Evolutionary conservation across 768 basidiomycete species (phyloP).

Genomic region (Agaricus subrufescens): DNA sequence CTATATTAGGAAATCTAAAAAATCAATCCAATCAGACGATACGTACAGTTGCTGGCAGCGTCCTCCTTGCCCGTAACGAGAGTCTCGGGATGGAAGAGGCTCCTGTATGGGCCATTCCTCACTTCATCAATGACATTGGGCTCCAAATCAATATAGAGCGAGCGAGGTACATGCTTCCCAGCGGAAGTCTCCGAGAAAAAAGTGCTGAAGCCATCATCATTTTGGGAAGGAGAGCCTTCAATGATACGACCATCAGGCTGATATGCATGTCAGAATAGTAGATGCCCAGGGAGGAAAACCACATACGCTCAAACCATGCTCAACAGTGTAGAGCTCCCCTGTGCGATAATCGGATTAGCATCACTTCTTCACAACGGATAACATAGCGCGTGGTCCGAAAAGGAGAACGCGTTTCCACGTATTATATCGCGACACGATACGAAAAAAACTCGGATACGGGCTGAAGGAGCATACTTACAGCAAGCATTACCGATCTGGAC

Average conservation of each 20-base stretch:
- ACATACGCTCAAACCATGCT: constrained; percentile 94
- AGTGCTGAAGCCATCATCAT: constrained; percentile 93
- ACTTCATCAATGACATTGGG: constrained; percentile 98
- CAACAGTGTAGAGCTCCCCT: constrained; percentile 99
- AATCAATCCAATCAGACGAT: background rate
- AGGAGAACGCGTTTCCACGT: constrained; percentile 28
- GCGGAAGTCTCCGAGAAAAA: constrained; percentile 98
- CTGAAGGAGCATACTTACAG: constrained; percentile 58
- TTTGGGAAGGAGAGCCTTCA: constrained; percentile 68
- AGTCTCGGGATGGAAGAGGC: constrained; percentile 99
- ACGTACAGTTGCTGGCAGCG: constrained; percentile 95
- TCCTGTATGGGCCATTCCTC: constrained; percentile 90
- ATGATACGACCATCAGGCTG: constrained; percentile 93
- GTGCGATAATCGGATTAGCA: constrained; percentile 34
- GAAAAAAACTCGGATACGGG: constrained; percentile 3
- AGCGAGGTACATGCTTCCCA: constrained; percentile 96
- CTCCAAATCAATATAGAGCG: constrained; percentile 95
- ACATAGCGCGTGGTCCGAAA: constrained; percentile 13
- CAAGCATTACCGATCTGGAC: constrained; percentile 98
- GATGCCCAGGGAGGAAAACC: constrained; percentile 1
- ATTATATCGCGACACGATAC: constrained; percentile 15
- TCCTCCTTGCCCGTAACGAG: constrained; percentile 99
- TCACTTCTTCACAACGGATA: constrained; percentile 22
- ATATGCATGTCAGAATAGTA: constrained; percentile 16
- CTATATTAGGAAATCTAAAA: background rate